Conservation (phyloP, 2,329 filamentous ascomycete species). For the Apiospora koreana region DNA sequence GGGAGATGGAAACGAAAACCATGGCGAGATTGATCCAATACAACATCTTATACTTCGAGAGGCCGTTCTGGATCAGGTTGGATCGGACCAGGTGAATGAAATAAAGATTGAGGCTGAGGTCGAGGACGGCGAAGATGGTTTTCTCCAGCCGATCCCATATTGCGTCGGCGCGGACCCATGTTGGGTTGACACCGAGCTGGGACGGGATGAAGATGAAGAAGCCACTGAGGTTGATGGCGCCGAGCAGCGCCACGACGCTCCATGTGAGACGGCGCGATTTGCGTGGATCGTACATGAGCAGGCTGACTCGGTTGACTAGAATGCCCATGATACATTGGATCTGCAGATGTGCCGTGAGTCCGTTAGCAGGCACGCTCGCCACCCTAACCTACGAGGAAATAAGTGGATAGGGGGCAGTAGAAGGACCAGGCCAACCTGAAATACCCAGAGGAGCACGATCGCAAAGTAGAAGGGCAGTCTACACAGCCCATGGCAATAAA, state of each 20-base stretch:
- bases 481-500: neutral
- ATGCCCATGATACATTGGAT: constrained; percentile 1
- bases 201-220: constrained; percentile 6
- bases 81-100: neutral
- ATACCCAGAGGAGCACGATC: neutral
- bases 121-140: neutral
- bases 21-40: constrained; percentile 1
- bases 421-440: neutral
- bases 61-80: neutral
- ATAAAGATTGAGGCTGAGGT: constrained; percentile 1
- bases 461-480: constrained; percentile 8
- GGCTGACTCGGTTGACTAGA: neutral
- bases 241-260: neutral
- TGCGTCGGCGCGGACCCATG: neutral
- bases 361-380: neutral
- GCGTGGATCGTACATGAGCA: neutral
- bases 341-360: neutral
- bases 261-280: neutral
- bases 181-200: neutral
- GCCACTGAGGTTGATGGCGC: neutral
- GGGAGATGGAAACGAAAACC: constrained; percentile 6
- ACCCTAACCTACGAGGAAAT: too few species aligned
- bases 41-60: neutral
- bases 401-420: too few species aligned
- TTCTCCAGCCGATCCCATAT: constrained; percentile 1